Conservation (phyloP, 352 stramenopile species). For the Plasmopara muralis region DNA sequence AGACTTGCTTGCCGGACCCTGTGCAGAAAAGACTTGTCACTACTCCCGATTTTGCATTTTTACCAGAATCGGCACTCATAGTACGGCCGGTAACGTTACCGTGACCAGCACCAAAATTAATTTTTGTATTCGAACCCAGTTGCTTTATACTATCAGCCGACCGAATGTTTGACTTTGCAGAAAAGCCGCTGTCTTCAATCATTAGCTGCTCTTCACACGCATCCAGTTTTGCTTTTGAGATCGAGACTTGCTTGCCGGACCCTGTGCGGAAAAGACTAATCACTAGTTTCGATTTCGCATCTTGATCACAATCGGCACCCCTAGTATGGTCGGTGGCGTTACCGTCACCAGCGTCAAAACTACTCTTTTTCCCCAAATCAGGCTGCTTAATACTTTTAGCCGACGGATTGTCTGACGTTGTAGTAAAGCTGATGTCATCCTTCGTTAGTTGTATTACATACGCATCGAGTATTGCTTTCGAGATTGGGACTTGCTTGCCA, state of each 20-base stretch:
- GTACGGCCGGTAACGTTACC: too few species aligned
- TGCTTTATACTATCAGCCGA: too few species aligned
- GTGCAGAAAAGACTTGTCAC: neutral
- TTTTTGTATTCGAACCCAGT: too few species aligned
- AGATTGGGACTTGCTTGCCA: slow-evolving; percentile 15
- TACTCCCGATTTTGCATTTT: too few species aligned
- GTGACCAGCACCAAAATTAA: too few species aligned
- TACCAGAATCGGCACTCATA: neutral
- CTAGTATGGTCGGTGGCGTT: too few species aligned
- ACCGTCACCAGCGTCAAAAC: too few species aligned
- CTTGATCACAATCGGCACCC: too few species aligned
- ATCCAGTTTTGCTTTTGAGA: neutral
- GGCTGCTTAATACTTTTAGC: too few species aligned
- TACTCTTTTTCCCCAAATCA: too few species aligned
- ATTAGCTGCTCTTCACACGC: neutral
- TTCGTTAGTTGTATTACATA: slow-evolving; percentile 13
- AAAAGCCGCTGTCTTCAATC: neutral
- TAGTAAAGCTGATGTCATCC: neutral
- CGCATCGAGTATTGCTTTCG: slow-evolving; percentile 8
- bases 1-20: neutral
- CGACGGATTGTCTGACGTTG: too few species aligned
- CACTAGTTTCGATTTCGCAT: slow-evolving; percentile 2
- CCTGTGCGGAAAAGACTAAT: neutral
- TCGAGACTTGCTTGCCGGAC: neutral
- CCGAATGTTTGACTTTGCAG: neutral